Conservation (phyloP, 495 filamentous ascomycete species). For the Penicillium angulare region DNA sequence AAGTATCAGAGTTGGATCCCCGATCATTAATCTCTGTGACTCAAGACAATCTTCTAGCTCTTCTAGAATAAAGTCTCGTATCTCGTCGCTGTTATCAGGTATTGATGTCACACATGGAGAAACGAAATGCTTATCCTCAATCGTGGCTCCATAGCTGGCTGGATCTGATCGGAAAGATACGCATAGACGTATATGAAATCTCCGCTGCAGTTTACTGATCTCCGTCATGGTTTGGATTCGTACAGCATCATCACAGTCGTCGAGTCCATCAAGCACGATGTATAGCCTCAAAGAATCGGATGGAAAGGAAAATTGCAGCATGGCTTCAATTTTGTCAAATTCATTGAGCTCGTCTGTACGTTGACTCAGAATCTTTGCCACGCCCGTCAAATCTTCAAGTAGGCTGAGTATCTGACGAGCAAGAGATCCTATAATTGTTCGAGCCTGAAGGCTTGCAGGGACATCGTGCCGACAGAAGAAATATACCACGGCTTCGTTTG, state of each 20-base stretch:
- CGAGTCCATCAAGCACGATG: no score
- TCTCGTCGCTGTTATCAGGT: slow-evolving; percentile 39
- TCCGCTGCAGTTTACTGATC: no score
- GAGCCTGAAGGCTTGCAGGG: slow-evolving; percentile 34
- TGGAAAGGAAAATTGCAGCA: no score
- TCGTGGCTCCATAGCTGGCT: background rate
- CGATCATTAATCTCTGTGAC: slow-evolving; percentile 28
- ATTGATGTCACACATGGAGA: slow-evolving; percentile 14
- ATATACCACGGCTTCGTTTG: slow-evolving; percentile 27
- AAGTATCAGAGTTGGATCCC: slow-evolving; percentile 32
- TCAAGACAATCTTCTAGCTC: slow-evolving; percentile 33
- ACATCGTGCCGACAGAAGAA: slow-evolving; percentile 44
- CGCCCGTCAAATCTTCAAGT: background rate
- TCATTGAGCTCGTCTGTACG: slow-evolving; percentile 7
- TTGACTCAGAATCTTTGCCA: slow-evolving; percentile 5
- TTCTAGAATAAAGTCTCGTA: slow-evolving; percentile 33
- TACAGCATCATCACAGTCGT: no score
- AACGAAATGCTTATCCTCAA: no score
- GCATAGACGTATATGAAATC: no score
- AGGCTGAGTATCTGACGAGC: slow-evolving; percentile 34
- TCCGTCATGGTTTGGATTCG: no score
- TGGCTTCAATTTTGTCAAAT: background rate
- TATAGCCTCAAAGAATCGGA: no score
- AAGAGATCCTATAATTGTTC: slow-evolving; percentile 37
- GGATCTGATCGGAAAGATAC: no score